These are phyloP conservation scores for Beauveria varroae DNA, from an alignment of 2,329 filamentous ascomycete genomes.

Conservation along the genomic window DNA sequence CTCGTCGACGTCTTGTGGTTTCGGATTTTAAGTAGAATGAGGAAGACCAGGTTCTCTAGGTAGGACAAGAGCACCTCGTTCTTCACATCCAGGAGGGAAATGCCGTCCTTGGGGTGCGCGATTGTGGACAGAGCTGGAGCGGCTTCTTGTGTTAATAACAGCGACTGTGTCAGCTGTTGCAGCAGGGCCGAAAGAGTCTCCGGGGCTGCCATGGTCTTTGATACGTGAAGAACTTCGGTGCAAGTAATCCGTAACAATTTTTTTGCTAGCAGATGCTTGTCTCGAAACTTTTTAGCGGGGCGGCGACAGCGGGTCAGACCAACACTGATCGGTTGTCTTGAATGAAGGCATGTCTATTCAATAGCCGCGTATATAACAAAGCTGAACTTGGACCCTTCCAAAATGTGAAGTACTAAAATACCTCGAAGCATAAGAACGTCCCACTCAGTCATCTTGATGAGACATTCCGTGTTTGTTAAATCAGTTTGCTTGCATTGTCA, in stretches of 20 bases:
- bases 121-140: conserved; percentile 56
- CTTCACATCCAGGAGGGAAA: conserved; percentile 91
- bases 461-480: background rate
- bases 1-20: conserved; percentile 31
- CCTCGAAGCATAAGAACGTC: no score
- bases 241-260: conserved; percentile 5
- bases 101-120: conserved; percentile 72
- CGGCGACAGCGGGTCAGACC: background rate
- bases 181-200: conserved; percentile 42
- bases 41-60: conserved; percentile 84
- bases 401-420: no score
- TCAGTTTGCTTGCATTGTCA: background rate
- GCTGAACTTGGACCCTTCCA: no score
- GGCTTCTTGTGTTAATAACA: conserved; percentile 58
- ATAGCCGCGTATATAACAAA: background rate
- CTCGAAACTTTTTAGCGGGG: conserved; percentile 18
- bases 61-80: conserved; percentile 97
- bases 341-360: background rate
- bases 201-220: conserved; percentile 38
- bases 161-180: conserved; percentile 49
- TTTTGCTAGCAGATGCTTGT: conserved; percentile 4
- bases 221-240: background rate
- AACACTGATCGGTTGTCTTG: background rate
- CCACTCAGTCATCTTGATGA: no score
- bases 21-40: conserved; percentile 74